phyloP scores from a whole-genome alignment of 202 grass and related monocot species.

The Zizania palustris region DNA sequence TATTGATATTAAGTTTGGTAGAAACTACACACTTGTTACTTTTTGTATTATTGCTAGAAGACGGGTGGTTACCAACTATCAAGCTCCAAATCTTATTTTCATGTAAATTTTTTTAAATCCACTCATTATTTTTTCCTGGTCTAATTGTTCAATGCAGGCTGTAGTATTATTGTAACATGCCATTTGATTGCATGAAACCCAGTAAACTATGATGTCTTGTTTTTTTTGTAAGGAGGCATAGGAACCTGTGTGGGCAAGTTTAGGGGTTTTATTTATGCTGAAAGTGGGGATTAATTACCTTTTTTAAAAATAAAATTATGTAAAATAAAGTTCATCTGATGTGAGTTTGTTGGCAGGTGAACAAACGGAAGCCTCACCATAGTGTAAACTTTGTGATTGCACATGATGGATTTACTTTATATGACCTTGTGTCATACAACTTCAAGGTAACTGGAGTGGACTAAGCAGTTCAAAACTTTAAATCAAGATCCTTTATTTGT shows the following conservation, averaged over 20 bases:
- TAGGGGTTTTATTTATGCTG: conserved; percentile 6
- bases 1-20: neutral
- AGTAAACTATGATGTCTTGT: neutral
- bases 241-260: conserved; percentile 19
- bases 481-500: neutral
- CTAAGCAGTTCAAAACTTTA: neutral
- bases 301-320: conserved; percentile 18
- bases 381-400: conserved; percentile 90
- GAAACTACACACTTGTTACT: conserved; percentile 19
- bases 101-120: conserved; percentile 21
- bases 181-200: conserved; percentile 28
- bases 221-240: neutral
- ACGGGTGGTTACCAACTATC: neutral
- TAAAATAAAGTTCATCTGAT: conserved; percentile 28
- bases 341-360: conserved; percentile 56
- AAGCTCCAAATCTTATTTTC: conserved; percentile 12
- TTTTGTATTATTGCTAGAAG: neutral
- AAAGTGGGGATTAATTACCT: conserved; percentile 2
- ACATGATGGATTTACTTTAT: conserved; percentile 98
- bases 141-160: conserved; percentile 1
- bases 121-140: neutral
- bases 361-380: conserved; percentile 79
- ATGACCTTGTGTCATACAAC: conserved; percentile 95
- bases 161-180: conserved; percentile 15
- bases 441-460: conserved; percentile 69